These are phyloP conservation scores for Nicotiana obtusifolia DNA, from an alignment of 257 asterid genomes.

Conservation along the genomic window DNA sequence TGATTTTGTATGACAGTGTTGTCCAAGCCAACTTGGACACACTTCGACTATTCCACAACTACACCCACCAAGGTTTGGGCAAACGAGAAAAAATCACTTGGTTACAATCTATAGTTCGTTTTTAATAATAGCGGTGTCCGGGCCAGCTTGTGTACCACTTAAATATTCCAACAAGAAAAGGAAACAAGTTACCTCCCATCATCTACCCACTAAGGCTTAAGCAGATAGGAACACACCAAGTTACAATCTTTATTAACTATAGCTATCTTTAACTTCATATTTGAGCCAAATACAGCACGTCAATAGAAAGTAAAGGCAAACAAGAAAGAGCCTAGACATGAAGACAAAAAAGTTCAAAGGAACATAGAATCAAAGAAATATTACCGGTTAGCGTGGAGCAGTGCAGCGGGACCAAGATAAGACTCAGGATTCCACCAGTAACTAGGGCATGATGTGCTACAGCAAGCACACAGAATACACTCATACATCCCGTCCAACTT, in stretches of 20 bases:
- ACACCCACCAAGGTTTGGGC: too few relatives aligned
- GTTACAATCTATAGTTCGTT: neutral
- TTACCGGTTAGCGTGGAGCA: constrained; percentile 87
- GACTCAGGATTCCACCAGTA: constrained; percentile 99
- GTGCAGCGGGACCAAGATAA: constrained; percentile 95
- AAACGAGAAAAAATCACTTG: too few relatives aligned
- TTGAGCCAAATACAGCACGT: neutral
- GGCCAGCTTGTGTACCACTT: neutral
- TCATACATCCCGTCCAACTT: constrained; percentile 97
- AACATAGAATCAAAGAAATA: neutral
- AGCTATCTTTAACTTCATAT: neutral
- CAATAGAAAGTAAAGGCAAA: neutral
- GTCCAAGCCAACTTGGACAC: too few relatives aligned
- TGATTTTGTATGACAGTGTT: too few relatives aligned
- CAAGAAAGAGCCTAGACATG: neutral
- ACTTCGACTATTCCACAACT: too few relatives aligned
- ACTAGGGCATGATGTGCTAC: constrained; percentile 94
- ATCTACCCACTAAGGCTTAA: neutral
- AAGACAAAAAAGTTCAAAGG: neutral
- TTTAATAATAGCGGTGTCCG: neutral
- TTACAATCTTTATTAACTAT: too few relatives aligned
- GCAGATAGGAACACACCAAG: too few relatives aligned
- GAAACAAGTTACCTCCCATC: neutral
- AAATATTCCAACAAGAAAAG: neutral
- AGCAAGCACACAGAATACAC: constrained; percentile 93